These are phyloP conservation scores for Mycena floridula DNA, from an alignment of 768 basidiomycete species.

Conservation along the genomic window DNA sequence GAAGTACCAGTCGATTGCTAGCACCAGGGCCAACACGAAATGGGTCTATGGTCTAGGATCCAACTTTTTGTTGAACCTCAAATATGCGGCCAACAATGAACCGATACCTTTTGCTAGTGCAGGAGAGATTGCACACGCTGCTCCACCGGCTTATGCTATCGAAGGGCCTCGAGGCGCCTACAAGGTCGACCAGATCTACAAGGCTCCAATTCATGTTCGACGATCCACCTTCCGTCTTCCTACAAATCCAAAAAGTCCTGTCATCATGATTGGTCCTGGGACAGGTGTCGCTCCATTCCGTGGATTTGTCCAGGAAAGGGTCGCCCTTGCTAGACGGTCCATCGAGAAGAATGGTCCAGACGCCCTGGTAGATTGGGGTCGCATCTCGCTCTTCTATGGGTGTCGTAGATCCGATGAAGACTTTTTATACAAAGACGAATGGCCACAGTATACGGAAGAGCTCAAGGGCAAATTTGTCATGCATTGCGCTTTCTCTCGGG, in stretches of 20 bases:
- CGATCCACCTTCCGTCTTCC: constrained; percentile 96
- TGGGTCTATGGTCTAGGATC: constrained; percentile 89
- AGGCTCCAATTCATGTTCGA: constrained; percentile 90
- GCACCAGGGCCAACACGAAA: constrained; percentile 45
- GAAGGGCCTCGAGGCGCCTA: constrained; percentile 89
- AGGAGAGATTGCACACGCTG: constrained; percentile 30
- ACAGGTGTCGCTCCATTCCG: constrained; percentile 99
- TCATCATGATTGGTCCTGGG: constrained; percentile 99
- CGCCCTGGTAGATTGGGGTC: constrained; percentile 93
- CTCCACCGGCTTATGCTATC: constrained; percentile 72
- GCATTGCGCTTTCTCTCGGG: constrained; percentile 87
- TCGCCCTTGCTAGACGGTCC: constrained; percentile 90
- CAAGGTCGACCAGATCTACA: constrained; percentile 62
- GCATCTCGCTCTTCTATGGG: constrained; percentile 92
- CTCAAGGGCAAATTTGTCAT: constrained; percentile 89
- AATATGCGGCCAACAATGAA: constrained; percentile 64
- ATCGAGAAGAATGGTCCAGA: constrained; percentile 94
- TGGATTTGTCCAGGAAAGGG: constrained; percentile 96
- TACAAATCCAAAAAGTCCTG: constrained; percentile 95
- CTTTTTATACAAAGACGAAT: constrained; percentile 93
- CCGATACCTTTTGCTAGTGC: constrained; percentile 32
- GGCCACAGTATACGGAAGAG: constrained; percentile 82
- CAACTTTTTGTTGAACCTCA: constrained; percentile 93
- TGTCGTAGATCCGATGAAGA: constrained; percentile 87
- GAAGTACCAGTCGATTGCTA: constrained; percentile 73